Evolutionary conservation across 2,329 filamentous ascomycete species (phyloP), one percentile per base, ranked within the genome.

Genomic region (Piedraia hortae): DNA sequence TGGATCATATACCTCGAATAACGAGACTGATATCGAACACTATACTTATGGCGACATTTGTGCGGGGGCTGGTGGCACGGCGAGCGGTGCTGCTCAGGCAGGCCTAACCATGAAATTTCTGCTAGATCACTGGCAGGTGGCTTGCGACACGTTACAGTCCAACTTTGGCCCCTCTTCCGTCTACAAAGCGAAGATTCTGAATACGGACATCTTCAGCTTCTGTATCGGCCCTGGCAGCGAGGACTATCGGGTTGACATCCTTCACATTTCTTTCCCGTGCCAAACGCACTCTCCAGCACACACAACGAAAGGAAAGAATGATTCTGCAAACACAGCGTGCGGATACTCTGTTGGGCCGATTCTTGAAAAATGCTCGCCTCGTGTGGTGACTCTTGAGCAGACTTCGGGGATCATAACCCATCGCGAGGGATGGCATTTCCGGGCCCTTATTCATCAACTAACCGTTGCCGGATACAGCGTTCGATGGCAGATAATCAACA

Each of bases 261-360:
- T 74, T 0, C 75, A 88, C 30, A 43, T 78, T 0, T 77, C 69
- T 0, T 73, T 72, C 0, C 74, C 75, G 0, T 88, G 77, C 25
- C 72, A 82, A 32, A 62, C 57, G 2, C 80, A 67, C 39, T 80
- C 72, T 0, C 61, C 63, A 0, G 69, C 66, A 0, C 67, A 88
- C 27, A 80, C 72, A 0, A 5, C 4, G 3, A 31, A 43, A 0
- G 56, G 59, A 0, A 47, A 47, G 4, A 53, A 64, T 11, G 67
- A 78, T 20, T 68, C 72, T 1, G 51, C 45, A 0, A 85, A 88
- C 31, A 62, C 60, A 0, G 62, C 63, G 1, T 47, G 54, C 0
- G 43, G 56, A 0, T 54, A 56, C 19, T 45, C 45, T 0, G 39
- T 54, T 0, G 44, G 12, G 4, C 12, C 14, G 3, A 22, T 31